Conservation (phyloP, 352 stramenopile species). For the Globisporangium parvum region DNA sequence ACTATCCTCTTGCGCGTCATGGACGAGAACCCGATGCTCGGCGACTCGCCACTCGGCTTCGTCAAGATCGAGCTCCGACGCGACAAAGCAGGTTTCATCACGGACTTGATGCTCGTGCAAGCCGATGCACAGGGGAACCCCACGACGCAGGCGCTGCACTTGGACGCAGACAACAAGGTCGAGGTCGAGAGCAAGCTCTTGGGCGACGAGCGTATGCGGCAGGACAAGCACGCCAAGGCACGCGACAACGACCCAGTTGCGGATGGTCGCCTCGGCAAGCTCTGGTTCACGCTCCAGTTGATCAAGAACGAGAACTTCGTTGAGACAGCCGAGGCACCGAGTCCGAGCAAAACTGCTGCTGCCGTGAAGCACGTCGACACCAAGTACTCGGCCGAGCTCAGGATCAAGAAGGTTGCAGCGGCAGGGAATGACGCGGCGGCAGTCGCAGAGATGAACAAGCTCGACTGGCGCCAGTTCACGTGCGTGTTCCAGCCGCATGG, state of each 20-base stretch:
- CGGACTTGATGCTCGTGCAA: constrained; percentile 38
- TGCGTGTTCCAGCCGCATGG: constrained; percentile 45
- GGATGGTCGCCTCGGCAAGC: constrained; percentile 47
- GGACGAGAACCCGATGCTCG: constrained; percentile 43
- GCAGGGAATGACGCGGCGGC: background rate
- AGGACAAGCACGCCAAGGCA: constrained; percentile 22
- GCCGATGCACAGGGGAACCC: constrained; percentile 29
- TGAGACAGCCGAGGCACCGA: constrained; percentile 17
- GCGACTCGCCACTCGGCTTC: constrained; percentile 47
- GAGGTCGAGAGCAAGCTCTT: constrained; percentile 52
- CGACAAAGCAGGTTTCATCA: constrained; percentile 38
- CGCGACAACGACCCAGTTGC: constrained; percentile 30
- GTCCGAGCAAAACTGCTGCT: constrained; percentile 7
- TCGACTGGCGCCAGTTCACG: constrained; percentile 34
- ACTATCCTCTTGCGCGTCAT: constrained; percentile 50
- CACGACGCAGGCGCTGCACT: constrained; percentile 22
- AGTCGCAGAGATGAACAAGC: background rate
- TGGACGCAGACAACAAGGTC: constrained; percentile 31
- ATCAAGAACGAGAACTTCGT: constrained; percentile 58
- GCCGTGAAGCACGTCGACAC: constrained; percentile 24
- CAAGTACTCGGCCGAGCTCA: constrained; percentile 42
- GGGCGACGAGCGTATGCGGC: constrained; percentile 25
- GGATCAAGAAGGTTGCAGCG: constrained; percentile 21
- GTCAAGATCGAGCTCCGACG: constrained; percentile 52
- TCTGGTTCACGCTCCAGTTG: constrained; percentile 47